A percentile compares a stretch with the other conserved stretches of the same genome.
phyloP scores from a whole-genome alignment of 1,284 basidiomycete species.

The Inonotus hispidus region DNA sequence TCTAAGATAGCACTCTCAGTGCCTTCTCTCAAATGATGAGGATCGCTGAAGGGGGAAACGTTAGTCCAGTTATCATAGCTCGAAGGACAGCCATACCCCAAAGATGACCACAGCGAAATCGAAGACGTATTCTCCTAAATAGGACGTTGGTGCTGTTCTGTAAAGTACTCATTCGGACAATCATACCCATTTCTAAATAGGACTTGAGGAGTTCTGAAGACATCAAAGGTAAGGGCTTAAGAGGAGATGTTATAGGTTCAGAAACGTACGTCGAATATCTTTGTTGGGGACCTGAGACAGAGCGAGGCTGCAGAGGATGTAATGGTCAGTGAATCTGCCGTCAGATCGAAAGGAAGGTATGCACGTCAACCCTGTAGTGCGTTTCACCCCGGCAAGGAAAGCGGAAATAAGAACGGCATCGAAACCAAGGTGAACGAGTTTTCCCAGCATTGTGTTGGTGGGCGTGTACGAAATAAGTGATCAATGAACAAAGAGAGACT shows the following conservation, averaged over 20 bases:
- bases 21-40: constrained; percentile 60
- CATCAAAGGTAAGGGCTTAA: constrained; percentile 10
- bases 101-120: constrained; percentile 79
- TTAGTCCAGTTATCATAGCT: constrained; percentile 16
- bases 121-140: constrained; percentile 69
- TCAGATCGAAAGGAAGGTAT: constrained; percentile 26
- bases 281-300: constrained; percentile 74
- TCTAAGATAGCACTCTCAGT: constrained; percentile 21
- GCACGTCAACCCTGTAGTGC: constrained; percentile 77
- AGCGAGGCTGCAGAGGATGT: constrained; percentile 46
- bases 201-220: constrained; percentile 57
- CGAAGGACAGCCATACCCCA: constrained; percentile 47
- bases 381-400: constrained; percentile 73
- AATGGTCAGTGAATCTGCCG: background rate
- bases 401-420: constrained; percentile 75
- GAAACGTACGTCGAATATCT: constrained; percentile 68
- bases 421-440: constrained; percentile 64
- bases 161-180: too few species aligned
- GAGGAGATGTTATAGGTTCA: background rate
- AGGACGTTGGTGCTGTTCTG: background rate
- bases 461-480: background rate
- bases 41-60: constrained; percentile 47
- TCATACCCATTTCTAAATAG: constrained; percentile 70
- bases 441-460: constrained; percentile 46
- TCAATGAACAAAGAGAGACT: too few species aligned